phyloP scores from a whole-genome alignment of 208 protist species.

The Crithidia sp. region DNA sequence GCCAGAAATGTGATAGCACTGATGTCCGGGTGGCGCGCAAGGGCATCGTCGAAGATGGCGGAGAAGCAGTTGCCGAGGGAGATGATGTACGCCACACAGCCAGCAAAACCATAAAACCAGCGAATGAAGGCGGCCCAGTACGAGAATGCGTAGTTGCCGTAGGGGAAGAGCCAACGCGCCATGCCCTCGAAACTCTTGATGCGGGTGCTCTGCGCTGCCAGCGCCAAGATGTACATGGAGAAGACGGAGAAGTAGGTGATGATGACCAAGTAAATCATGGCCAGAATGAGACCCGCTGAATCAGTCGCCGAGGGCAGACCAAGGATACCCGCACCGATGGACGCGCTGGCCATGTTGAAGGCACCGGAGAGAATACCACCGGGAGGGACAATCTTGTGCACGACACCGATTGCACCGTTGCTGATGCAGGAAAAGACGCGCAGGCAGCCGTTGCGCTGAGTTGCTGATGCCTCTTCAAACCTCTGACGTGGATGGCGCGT shows the following conservation, averaged over 20 bases:
- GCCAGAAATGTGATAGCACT: slow-evolving; percentile 33
- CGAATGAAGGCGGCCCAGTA: slow-evolving; percentile 48
- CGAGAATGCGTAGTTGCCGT: slow-evolving; percentile 34
- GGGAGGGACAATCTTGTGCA: slow-evolving; percentile 31
- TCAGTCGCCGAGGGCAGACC: slow-evolving; percentile 48
- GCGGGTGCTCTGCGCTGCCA: slow-evolving; percentile 37
- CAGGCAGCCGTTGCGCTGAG: neutral
- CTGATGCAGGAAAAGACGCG: slow-evolving; percentile 2
- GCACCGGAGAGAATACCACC: slow-evolving; percentile 39
- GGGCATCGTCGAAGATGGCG: slow-evolving; percentile 33
- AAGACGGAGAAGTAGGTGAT: slow-evolving; percentile 49
- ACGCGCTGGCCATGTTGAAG: slow-evolving; percentile 42
- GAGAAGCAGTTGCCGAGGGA: slow-evolving; percentile 34
- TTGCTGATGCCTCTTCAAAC: neutral
- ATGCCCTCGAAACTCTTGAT: slow-evolving; percentile 51
- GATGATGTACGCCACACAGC: slow-evolving; percentile 43
- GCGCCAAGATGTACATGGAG: slow-evolving; percentile 49
- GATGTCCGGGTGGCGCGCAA: slow-evolving; percentile 21
- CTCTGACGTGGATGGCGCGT: neutral
- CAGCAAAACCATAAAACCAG: slow-evolving; percentile 36
- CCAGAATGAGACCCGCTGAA: slow-evolving; percentile 36
- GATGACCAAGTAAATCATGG: slow-evolving; percentile 36
- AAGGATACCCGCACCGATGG: slow-evolving; percentile 52
- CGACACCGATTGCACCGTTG: neutral
- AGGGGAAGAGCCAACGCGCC: slow-evolving; percentile 36